Percentiles rank a stretch among this genome's conserved stretches.
phyloP scores from a whole-genome alignment of 805 yeast species.

The Yarrowia divulgata region DNA sequence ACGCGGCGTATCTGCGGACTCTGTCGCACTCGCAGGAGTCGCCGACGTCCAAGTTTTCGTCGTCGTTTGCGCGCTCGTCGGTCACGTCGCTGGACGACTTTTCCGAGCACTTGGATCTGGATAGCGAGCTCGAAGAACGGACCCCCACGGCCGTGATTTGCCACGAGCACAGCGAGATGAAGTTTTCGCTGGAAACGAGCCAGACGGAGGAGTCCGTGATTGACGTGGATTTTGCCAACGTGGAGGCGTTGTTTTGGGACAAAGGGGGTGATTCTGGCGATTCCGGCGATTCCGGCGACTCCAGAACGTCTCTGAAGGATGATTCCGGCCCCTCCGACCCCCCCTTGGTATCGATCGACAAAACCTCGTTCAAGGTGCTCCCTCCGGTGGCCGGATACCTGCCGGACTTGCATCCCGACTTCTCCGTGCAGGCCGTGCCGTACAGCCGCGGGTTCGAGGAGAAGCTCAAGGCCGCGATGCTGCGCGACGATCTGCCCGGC shows the following conservation, averaged over 20 bases:
- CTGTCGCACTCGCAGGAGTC: slow-evolving; percentile 35
- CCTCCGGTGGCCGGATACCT: slow-evolving; percentile 46
- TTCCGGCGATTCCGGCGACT: too few species aligned
- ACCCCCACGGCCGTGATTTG: slow-evolving; percentile 30
- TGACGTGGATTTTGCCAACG: slow-evolving; percentile 21
- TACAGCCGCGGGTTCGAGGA: slow-evolving; percentile 43
- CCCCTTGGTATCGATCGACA: slow-evolving; percentile 16
- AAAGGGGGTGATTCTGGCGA: too few species aligned
- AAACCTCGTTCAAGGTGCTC: slow-evolving; percentile 39
- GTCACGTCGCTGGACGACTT: slow-evolving; percentile 34
- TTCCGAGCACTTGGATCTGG: slow-evolving; percentile 31
- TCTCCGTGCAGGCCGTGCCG: slow-evolving; percentile 45
- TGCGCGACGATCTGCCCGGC: slow-evolving; percentile 41
- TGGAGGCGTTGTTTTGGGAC: slow-evolving; percentile 32
- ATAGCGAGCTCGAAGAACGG: slow-evolving; percentile 23
- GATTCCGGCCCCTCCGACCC: too few species aligned
- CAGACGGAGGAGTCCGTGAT: slow-evolving; percentile 9
- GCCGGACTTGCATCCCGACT: slow-evolving; percentile 46
- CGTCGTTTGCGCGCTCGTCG: slow-evolving; percentile 35
- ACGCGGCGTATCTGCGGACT: slow-evolving; percentile 17
- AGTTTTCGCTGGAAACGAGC: slow-evolving; percentile 1
- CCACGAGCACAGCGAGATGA: slow-evolving; percentile 6
- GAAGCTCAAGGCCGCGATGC: slow-evolving; percentile 44
- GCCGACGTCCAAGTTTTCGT: slow-evolving; percentile 30
- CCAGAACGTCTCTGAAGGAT: neutral